phyloP scores from a whole-genome alignment of 108 stramenopile species.

The Pseudonitzschia multiseries region DNA sequence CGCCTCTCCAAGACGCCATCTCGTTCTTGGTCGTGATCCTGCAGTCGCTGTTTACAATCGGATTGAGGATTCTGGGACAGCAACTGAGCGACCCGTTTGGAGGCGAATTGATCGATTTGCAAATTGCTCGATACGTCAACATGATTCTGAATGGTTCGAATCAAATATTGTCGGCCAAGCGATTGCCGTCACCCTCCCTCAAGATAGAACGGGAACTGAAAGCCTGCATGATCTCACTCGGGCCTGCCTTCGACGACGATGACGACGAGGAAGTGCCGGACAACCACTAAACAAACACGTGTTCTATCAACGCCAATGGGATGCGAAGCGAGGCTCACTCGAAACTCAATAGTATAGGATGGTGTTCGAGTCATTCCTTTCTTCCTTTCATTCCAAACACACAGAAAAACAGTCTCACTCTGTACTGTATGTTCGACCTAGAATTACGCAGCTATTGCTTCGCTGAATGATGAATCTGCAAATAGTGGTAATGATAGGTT shows the following conservation, averaged over 20 bases:
- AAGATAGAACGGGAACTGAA: not conserved
- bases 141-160: constrained; percentile 16
- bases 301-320: too few relatives aligned
- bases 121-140: constrained; percentile 17
- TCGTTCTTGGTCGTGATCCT: constrained; percentile 32
- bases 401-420: too few relatives aligned
- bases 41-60: constrained; percentile 39
- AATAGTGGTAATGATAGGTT: too few relatives aligned
- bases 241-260: not conserved
- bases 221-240: not conserved
- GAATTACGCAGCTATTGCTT: too few relatives aligned
- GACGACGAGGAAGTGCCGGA: too few relatives aligned
- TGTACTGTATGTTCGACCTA: too few relatives aligned
- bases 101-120: constrained; percentile 32
- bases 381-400: too few relatives aligned
- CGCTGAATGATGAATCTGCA: too few relatives aligned
- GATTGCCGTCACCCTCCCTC: not conserved
- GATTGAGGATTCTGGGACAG: constrained; percentile 35
- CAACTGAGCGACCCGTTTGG: constrained; percentile 43
- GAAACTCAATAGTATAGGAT: too few relatives aligned
- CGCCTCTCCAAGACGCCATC: constrained; percentile 13
- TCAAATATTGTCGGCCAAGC: constrained; percentile 18
- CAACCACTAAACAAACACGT: too few relatives aligned
- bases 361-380: too few relatives aligned
- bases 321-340: too few relatives aligned